Evolutionary conservation across 176 grass and related monocot genomes (phyloP).

Genomic region (Carex parvula): DNA sequence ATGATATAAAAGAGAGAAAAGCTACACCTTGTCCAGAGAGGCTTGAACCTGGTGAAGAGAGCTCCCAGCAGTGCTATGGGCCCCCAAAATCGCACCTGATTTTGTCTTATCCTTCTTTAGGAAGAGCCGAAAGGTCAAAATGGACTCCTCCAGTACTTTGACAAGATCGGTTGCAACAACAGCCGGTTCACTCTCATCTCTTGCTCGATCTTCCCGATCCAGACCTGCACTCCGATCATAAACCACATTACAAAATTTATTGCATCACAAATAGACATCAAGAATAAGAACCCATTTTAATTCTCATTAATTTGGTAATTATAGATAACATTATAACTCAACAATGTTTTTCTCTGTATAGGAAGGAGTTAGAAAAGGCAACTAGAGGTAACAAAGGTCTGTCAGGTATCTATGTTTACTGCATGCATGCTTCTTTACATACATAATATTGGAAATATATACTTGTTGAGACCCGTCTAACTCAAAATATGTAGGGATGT

Average conservation of each 20-base stretch:
- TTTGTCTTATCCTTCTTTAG: conserved; percentile 93
- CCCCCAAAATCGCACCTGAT: conserved; percentile 38
- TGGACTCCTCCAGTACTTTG: conserved; percentile 78
- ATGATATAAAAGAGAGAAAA: neutral
- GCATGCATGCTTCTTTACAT: neutral
- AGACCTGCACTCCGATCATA: conserved; percentile 32
- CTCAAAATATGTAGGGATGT: neutral
- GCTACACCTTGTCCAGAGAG: conserved; percentile 72
- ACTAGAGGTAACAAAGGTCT: neutral
- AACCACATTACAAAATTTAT: neutral
- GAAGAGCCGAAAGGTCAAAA: conserved; percentile 82
- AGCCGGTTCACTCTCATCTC: conserved; percentile 43
- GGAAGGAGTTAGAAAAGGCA: neutral
- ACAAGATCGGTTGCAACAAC: conserved; percentile 63
- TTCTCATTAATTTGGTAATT: neutral
- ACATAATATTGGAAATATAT: neutral
- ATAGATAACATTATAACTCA: no score
- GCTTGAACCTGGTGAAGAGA: conserved; percentile 88
- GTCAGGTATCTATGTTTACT: neutral
- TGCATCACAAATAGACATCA: neutral
- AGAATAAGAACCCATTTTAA: neutral
- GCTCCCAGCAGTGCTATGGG: conserved; percentile 52
- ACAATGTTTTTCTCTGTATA: neutral
- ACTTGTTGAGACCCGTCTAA: neutral
- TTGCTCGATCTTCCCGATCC: conserved; percentile 40